Percentiles rank a stretch among this genome's conserved stretches.
These are phyloP conservation scores for Vanrija sp. DNA, from an alignment of 1,284 basidiomycete species.

Conservation along the genomic window DNA sequence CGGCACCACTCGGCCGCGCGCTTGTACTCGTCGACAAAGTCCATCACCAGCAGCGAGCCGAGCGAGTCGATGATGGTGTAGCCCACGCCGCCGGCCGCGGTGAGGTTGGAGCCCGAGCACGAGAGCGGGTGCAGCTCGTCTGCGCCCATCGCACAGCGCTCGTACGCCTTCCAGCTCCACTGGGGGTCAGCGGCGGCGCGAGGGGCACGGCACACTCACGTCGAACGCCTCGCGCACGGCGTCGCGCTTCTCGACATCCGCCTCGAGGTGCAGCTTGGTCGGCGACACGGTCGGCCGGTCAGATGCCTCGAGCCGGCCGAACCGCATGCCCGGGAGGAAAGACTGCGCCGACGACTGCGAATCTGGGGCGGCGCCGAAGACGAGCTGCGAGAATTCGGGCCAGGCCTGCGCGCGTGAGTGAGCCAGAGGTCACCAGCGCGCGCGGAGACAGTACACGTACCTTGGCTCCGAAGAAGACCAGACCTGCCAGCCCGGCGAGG, in stretches of 20 bases:
- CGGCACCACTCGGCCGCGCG: constrained; percentile 76
- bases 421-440: too few species aligned
- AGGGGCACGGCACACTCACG: constrained; percentile 51
- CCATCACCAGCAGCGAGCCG: constrained; percentile 85
- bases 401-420: not conserved
- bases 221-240: constrained; percentile 73
- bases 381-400: not conserved
- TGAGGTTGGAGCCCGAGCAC: constrained; percentile 69
- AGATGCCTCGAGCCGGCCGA: constrained; percentile 10
- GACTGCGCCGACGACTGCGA: not conserved
- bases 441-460: not conserved
- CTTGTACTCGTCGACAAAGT: constrained; percentile 69
- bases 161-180: constrained; percentile 78
- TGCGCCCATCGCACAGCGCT: constrained; percentile 78
- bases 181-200: constrained; percentile 31
- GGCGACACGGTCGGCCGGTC: constrained; percentile 10
- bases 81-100: constrained; percentile 70
- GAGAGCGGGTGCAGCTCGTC: constrained; percentile 82
- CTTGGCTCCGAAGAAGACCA: not conserved
- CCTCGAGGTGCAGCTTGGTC: constrained; percentile 31
- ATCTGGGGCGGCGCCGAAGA: not conserved
- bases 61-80: constrained; percentile 79
- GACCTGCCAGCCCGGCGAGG: not conserved
- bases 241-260: constrained; percentile 62
- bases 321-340: constrained; percentile 6